Percentiles rank a stretch among this genome's conserved stretches.
Evolutionary conservation across 2,329 filamentous ascomycete genomes (phyloP).

Genomic region (Zymoseptoria passerinii): DNA sequence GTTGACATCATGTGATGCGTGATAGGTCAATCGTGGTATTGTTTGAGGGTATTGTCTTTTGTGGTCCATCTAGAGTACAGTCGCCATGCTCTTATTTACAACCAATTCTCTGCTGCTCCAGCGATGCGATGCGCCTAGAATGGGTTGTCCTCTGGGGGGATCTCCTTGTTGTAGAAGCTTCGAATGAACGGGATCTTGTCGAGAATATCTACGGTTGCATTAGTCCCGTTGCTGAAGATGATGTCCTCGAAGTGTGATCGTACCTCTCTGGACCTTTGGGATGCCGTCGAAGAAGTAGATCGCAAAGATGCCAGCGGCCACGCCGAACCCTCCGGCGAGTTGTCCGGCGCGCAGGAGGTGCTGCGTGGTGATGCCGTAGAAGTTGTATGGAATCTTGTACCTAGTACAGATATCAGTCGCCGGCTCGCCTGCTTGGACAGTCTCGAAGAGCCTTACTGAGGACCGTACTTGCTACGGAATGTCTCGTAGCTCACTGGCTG

Average conservation of each 20-base stretch:
- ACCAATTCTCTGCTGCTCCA: background rate
- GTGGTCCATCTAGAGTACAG: background rate
- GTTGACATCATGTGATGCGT: background rate
- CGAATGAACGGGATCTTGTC: slow-evolving; percentile 52
- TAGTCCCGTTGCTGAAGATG: background rate
- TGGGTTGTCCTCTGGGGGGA: slow-evolving; percentile 58
- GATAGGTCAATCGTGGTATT: background rate
- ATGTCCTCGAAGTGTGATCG: background rate
- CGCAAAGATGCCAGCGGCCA: slow-evolving; percentile 49
- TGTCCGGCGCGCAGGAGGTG: slow-evolving; percentile 34
- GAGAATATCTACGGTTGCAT: slow-evolving; percentile 28
- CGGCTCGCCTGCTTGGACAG: background rate
- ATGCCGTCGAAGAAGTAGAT: slow-evolving; percentile 59
- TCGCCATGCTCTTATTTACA: slow-evolving; percentile 1
- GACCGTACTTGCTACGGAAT: slow-evolving; percentile 50
- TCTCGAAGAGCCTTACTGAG: slow-evolving; percentile 42
- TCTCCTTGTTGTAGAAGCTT: slow-evolving; percentile 48
- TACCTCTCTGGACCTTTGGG: slow-evolving; percentile 28
- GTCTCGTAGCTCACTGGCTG: slow-evolving; percentile 37
- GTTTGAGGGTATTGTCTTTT: background rate
- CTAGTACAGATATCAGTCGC: slow-evolving; percentile 27
- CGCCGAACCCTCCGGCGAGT: slow-evolving; percentile 49
- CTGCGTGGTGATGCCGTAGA: slow-evolving; percentile 42
- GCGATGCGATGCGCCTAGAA: slow-evolving; percentile 32
- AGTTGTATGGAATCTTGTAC: slow-evolving; percentile 42